Percentiles rank a stretch among this genome's conserved stretches.
These are phyloP conservation scores for Blastocystis sp. DNA, from an alignment of 352 stramenopile species.

Conservation along the genomic window DNA sequence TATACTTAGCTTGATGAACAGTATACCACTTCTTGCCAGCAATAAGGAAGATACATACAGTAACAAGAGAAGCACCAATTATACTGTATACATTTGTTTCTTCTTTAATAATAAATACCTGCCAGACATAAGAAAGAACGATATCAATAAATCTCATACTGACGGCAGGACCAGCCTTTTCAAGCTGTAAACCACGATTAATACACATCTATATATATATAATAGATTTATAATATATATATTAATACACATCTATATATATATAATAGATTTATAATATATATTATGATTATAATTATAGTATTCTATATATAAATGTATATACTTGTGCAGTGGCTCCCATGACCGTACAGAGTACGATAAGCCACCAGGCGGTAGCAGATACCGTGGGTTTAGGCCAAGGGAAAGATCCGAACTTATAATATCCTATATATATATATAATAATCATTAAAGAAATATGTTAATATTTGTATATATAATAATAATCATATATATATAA, in stretches of 20 bases:
- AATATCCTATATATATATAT: constrained; percentile 5
- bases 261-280: background rate
- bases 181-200: constrained; percentile 37
- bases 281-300: background rate
- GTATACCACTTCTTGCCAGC: constrained; percentile 34
- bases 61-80: constrained; percentile 19
- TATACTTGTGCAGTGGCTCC: constrained; percentile 20
- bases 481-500: too few species aligned
- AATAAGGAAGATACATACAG: constrained; percentile 30
- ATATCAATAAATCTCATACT: constrained; percentile 39
- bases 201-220: constrained; percentile 23
- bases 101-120: constrained; percentile 35
- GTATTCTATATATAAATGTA: background rate
- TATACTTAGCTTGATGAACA: constrained; percentile 14
- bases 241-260: too few species aligned
- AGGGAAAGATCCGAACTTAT: constrained; percentile 14
- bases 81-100: constrained; percentile 20
- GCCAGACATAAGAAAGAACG: constrained; percentile 36
- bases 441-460: too few species aligned
- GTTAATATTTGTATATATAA: too few species aligned
- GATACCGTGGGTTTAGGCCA: constrained; percentile 8
- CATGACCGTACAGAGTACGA: constrained; percentile 16
- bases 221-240: too few species aligned
- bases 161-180: constrained; percentile 38
- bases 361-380: background rate